Base-by-base conservation (phyloP, 2,329 filamentous ascomycete genomes). In the Mollisiaceae sp. region DNA sequence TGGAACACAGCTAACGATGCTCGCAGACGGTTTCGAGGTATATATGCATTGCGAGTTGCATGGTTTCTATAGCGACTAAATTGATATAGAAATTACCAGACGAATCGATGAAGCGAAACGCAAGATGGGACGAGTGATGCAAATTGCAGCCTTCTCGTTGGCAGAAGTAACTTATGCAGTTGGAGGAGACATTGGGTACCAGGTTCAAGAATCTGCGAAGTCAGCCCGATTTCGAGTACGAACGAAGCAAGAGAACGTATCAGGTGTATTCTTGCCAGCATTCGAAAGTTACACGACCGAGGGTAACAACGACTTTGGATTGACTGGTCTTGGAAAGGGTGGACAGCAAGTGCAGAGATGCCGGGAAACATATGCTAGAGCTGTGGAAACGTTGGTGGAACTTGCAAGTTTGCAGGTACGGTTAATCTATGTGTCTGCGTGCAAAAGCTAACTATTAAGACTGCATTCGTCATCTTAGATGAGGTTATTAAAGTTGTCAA, bases 401-500 rank as follows among this genome's bases (percentile, higher is more conserved):
- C 83, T 98, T 70, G 94, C 94, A 20, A 97, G 93, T 82, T 82
- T 98, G 74, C 94, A 97, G 80, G 85, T 87, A 78, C 59, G 78
- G 12, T 55, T 18, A 9, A 22, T 41, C 22, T 55, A n/a, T 11
- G 9, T 5, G n/a, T 24, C 47, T 41, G 27, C 32, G 20, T 50
- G 22, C 20, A 39, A 15, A 57, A 45, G 60, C 62, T 72, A 59
- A 69, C 47, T 39, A 43, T 22, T 35, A 73, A 90, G 87, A 99
- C 95, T 70, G 95, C 95, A 6, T 99, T 99, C 78, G 93, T 99
- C 57, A 98, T 98, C 70, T 80, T 99, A 67, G 95, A 99, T 77
- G 95, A 99, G 80, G 95, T 99, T 64, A 99, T 99, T 82, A 99
- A 99, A 82, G 93, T 98, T 32, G 95, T 99, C 63, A 99, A 99